phyloP scores from a whole-genome alignment of 257 asterid genomes.

The Solanum virginianum region DNA sequence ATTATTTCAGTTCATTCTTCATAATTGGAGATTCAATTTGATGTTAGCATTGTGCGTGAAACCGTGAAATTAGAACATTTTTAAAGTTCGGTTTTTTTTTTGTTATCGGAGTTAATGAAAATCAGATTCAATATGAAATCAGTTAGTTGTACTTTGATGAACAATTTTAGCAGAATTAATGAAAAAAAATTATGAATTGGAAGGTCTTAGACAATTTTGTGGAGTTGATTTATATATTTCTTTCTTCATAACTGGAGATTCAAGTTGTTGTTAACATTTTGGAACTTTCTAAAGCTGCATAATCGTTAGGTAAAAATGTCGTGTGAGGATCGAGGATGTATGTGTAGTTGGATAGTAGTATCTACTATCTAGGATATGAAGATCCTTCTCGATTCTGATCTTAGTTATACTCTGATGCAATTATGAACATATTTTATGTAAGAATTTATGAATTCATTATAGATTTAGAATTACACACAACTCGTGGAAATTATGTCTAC shows the following conservation, averaged over 20 bases:
- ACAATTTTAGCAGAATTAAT: not conserved
- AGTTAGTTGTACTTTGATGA: not conserved
- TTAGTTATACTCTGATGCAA: not conserved
- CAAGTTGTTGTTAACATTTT: not conserved
- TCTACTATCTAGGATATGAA: not conserved
- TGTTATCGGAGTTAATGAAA: not conserved
- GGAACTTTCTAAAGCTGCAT: not conserved
- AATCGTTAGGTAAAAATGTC: not conserved
- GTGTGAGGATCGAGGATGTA: not conserved
- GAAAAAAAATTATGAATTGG: not conserved
- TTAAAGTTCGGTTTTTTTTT: not conserved
- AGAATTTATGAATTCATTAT: not conserved
- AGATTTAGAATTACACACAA: not conserved
- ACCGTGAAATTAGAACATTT: not conserved
- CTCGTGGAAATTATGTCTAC: not conserved
- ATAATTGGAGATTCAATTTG: not conserved
- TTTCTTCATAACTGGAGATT: not conserved
- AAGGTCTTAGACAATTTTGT: not conserved
- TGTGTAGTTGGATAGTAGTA: not conserved
- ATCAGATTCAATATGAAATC: not conserved
- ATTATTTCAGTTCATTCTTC: not conserved
- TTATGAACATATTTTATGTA: not conserved
- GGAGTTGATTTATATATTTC: not conserved
- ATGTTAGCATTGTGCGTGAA: not conserved
- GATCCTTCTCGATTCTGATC: not conserved